Evolutionary conservation across 257 asterid genomes (phyloP).

Genomic region (Solanum bukasovii): DNA sequence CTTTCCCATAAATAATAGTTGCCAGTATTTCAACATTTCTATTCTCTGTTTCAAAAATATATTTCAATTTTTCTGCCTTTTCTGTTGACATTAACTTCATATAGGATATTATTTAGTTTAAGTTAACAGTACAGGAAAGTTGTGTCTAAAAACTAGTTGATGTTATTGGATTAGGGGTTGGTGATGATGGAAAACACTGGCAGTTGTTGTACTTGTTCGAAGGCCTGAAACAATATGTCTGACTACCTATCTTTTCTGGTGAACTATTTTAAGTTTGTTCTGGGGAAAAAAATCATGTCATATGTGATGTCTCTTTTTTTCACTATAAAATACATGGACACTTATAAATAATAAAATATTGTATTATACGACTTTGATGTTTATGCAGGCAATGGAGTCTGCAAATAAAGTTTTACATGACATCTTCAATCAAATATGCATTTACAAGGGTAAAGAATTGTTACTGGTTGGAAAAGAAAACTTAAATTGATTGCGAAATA

Average conservation of each 20-base stretch:
- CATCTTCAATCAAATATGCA: conserved; percentile 75
- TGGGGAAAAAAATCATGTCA: not conserved
- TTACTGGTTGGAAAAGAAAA: not conserved
- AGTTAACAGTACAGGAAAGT: not conserved
- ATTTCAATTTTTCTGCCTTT: not conserved
- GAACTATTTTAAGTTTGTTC: not conserved
- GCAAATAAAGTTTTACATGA: conserved; percentile 63
- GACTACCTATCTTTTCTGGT: not conserved
- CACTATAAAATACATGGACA: not conserved
- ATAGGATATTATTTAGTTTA: not conserved
- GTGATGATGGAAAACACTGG: conserved; percentile 60
- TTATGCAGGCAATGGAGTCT: conserved; percentile 58
- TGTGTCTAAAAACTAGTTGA: not conserved
- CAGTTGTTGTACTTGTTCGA: conserved; percentile 61
- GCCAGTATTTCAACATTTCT: not conserved
- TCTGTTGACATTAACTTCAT: not conserved
- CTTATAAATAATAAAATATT: not conserved
- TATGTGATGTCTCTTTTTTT: not conserved
- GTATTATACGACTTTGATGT: not conserved
- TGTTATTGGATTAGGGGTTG: conserved; percentile 1
- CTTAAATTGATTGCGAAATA: too few relatives aligned
- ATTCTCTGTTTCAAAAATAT: too few relatives aligned
- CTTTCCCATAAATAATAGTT: not conserved
- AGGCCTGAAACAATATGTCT: conserved; percentile 74
- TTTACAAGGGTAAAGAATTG: conserved; percentile 48